Conservation (phyloP, 371 early-diverging fungal genomes). For the Mortierella polycephala region DNA sequence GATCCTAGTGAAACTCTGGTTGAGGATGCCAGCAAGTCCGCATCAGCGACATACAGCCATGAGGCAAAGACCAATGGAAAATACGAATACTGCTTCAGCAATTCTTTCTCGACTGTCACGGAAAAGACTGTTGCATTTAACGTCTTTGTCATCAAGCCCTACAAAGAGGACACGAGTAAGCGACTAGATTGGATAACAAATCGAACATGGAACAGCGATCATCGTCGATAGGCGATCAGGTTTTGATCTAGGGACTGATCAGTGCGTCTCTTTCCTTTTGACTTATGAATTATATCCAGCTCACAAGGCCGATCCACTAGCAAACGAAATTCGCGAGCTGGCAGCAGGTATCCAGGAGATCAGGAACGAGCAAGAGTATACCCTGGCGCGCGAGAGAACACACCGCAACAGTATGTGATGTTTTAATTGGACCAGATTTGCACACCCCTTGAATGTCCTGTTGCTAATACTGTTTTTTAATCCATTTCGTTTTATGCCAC, state of each 20-base stretch:
- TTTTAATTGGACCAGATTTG: not conserved
- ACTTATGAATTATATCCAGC: not conserved
- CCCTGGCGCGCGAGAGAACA: slow-evolving; percentile 69
- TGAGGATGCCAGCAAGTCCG: slow-evolving; percentile 55
- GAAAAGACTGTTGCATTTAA: slow-evolving; percentile 64
- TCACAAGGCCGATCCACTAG: slow-evolving; percentile 64
- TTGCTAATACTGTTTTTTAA: not conserved
- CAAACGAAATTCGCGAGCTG: slow-evolving; percentile 69
- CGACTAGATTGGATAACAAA: too few species aligned
- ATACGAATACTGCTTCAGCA: slow-evolving; percentile 79
- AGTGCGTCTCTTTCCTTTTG: not conserved
- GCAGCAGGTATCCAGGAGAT: slow-evolving; percentile 70
- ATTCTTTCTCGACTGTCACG: slow-evolving; percentile 60
- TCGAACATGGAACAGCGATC: too few species aligned
- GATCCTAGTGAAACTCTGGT: slow-evolving; percentile 61
- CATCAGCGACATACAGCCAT: slow-evolving; percentile 61
- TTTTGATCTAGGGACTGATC: not conserved
- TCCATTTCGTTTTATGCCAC: not conserved
- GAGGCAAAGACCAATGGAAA: slow-evolving; percentile 65
- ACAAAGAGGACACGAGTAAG: slow-evolving; percentile 11
- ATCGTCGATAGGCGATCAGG: not conserved
- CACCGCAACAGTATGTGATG: slow-evolving; percentile 72
- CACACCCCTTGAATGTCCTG: not conserved
- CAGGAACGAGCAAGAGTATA: slow-evolving; percentile 77
- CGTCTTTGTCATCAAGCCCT: slow-evolving; percentile 34